These are phyloP conservation scores for Evansstolkia leycettana DNA, from an alignment of 495 filamentous ascomycete genomes.

Conservation along the genomic window DNA sequence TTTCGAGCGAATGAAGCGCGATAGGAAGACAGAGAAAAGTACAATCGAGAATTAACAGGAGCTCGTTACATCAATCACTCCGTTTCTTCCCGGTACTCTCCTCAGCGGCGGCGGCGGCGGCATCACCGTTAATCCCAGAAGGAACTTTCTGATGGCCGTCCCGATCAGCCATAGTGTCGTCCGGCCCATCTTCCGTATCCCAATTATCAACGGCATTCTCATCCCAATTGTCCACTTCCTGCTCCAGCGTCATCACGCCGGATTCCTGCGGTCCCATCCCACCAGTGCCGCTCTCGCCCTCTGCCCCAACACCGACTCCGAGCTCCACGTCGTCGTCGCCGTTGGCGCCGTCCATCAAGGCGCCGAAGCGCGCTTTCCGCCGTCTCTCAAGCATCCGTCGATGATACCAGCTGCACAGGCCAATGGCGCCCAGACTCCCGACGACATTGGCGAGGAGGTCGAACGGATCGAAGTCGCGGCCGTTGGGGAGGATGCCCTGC, in stretches of 20 bases:
- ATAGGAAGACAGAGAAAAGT: neutral
- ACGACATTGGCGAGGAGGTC: slow-evolving; percentile 82
- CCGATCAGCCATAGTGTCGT: neutral
- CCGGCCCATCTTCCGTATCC: slow-evolving; percentile 48
- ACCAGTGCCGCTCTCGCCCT: slow-evolving; percentile 43
- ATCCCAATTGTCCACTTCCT: slow-evolving; percentile 75
- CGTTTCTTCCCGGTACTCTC: slow-evolving; percentile 1
- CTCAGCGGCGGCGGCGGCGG: neutral
- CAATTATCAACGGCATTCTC: slow-evolving; percentile 66
- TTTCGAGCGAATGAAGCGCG: too few relatives aligned
- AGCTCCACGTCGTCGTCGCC: slow-evolving; percentile 43
- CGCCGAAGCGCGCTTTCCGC: slow-evolving; percentile 59
- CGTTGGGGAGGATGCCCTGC: slow-evolving; percentile 72
- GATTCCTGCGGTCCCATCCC: slow-evolving; percentile 46
- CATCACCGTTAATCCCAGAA: neutral
- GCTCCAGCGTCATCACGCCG: slow-evolving; percentile 45
- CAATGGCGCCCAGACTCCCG: slow-evolving; percentile 59
- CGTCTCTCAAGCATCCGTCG: slow-evolving; percentile 88
- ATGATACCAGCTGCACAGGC: slow-evolving; percentile 80
- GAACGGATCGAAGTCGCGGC: slow-evolving; percentile 67
- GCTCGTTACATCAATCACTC: slow-evolving; percentile 8
- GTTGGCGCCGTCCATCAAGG: slow-evolving; percentile 43
- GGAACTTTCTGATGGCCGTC: neutral
- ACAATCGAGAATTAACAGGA: neutral
- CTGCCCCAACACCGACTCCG: slow-evolving; percentile 36